Percentiles rank a stretch among this genome's conserved stretches.
These are phyloP conservation scores for Penicillium hesseltinei DNA, from an alignment of 2,329 filamentous ascomycete genomes.

Conservation along the genomic window DNA sequence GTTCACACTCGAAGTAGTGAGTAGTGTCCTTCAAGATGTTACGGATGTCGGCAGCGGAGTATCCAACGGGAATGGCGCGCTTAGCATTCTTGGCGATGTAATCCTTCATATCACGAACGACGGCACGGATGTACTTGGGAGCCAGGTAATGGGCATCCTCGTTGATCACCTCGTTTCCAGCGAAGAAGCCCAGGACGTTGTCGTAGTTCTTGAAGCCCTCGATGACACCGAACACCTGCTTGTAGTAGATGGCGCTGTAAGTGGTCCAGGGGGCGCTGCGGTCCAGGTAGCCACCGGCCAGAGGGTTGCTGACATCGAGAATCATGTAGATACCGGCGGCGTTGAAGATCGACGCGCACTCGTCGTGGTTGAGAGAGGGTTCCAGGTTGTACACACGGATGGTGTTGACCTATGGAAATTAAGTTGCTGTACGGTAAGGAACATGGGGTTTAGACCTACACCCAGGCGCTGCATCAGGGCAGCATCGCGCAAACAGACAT, in stretches of 20 bases:
- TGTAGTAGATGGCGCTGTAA: slow-evolving; percentile 57
- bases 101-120: slow-evolving; percentile 66
- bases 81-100: slow-evolving; percentile 61
- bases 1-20: slow-evolving; percentile 60
- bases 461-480: slow-evolving; percentile 62
- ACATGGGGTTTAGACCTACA: slow-evolving; percentile 35
- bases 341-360: slow-evolving; percentile 65
- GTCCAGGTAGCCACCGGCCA: slow-evolving; percentile 56
- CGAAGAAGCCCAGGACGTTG: slow-evolving; percentile 66
- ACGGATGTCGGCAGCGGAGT: slow-evolving; percentile 65
- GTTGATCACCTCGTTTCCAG: slow-evolving; percentile 68
- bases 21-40: slow-evolving; percentile 60
- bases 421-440: slow-evolving; percentile 8
- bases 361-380: slow-evolving; percentile 58
- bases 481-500: slow-evolving; percentile 61
- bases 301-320: slow-evolving; percentile 63
- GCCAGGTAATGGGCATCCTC: slow-evolving; percentile 54
- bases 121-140: slow-evolving; percentile 60
- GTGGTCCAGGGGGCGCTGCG: slow-evolving; percentile 54
- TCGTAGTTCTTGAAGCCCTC: slow-evolving; percentile 67
- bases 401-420: slow-evolving; percentile 52
- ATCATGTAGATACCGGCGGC: slow-evolving; percentile 65
- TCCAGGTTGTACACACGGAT: slow-evolving; percentile 65
- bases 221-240: slow-evolving; percentile 60
- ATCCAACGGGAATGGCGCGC: slow-evolving; percentile 64